phyloP scores from a whole-genome alignment of 2,329 filamentous ascomycete genomes.

The Myriangium duriaei region DNA sequence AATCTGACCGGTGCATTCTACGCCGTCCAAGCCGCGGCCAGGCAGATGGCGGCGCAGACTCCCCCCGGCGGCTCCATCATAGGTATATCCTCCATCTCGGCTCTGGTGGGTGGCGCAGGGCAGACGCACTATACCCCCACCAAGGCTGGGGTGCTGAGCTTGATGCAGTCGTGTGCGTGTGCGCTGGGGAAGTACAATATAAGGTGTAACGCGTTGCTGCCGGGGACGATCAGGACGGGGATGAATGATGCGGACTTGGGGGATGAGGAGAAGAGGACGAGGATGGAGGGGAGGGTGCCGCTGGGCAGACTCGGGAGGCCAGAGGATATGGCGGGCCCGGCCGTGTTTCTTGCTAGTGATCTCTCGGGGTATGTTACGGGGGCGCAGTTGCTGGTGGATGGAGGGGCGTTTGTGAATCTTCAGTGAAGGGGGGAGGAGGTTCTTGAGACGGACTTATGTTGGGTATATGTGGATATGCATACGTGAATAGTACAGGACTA shows the following conservation, averaged over 20 bases:
- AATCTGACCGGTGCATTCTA: slow-evolving; percentile 88
- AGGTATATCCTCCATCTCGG: slow-evolving; percentile 59
- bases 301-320: slow-evolving; percentile 61
- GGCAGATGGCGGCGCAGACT: slow-evolving; percentile 58
- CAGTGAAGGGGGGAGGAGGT: too few relatives aligned
- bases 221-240: slow-evolving; percentile 73
- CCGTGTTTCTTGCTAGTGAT: slow-evolving; percentile 71
- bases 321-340: slow-evolving; percentile 66
- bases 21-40: slow-evolving; percentile 69
- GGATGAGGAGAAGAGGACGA: slow-evolving; percentile 57
- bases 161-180: slow-evolving; percentile 75
- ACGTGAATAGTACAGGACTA: too few relatives aligned
- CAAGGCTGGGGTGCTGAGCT: slow-evolving; percentile 65
- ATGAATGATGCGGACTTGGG: slow-evolving; percentile 71
- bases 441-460: too few relatives aligned
- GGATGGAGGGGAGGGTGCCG: slow-evolving; percentile 74
- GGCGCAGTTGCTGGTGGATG: slow-evolving; percentile 74
- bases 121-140: slow-evolving; percentile 84
- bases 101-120: slow-evolving; percentile 62
- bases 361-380: slow-evolving; percentile 73
- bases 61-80: slow-evolving; percentile 65
- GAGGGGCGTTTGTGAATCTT: slow-evolving; percentile 79
- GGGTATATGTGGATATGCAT: too few relatives aligned
- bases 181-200: slow-evolving; percentile 66
- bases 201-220: slow-evolving; percentile 70